A percentile compares a stretch with the other conserved stretches of the same genome.
These are phyloP conservation scores for Mycena epipterygia DNA, from an alignment of 768 basidiomycete genomes.

Conservation along the genomic window DNA sequence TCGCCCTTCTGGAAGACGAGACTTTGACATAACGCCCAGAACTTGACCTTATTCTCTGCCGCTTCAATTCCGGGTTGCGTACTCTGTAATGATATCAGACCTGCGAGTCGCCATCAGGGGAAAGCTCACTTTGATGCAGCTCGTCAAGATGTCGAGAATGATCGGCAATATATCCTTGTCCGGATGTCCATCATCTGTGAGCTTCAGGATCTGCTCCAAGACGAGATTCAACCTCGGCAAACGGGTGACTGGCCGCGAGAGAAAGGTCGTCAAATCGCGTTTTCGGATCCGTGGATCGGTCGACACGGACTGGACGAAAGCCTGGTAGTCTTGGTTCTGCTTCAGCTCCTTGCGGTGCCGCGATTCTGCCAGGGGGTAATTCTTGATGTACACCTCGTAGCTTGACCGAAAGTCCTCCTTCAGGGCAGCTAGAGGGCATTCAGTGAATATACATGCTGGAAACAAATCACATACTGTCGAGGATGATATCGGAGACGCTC, in stretches of 20 bases:
- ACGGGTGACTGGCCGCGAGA: constrained; percentile 91
- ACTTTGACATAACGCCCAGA: constrained; percentile 85
- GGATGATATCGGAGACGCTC: constrained; percentile 87
- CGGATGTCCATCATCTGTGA: constrained; percentile 79
- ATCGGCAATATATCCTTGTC: constrained; percentile 85
- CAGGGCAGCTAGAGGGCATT: constrained; percentile 53
- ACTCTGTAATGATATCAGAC: constrained; percentile 49
- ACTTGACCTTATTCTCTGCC: constrained; percentile 92
- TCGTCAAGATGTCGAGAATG: constrained; percentile 74
- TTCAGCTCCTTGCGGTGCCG: constrained; percentile 83
- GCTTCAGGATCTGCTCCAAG: constrained; percentile 76
- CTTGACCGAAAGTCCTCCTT: constrained; percentile 67
- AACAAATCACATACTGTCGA: constrained; percentile 70
- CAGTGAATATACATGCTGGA: background rate
- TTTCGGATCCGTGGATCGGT: constrained; percentile 77
- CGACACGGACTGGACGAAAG: constrained; percentile 73
- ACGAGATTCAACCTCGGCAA: constrained; percentile 85
- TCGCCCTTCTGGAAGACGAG: constrained; percentile 83
- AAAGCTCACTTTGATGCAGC: constrained; percentile 69
- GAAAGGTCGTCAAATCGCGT: constrained; percentile 84
- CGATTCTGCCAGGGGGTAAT: constrained; percentile 90
- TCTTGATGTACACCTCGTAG: constrained; percentile 89
- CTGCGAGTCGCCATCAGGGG: background rate
- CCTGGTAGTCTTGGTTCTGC: constrained; percentile 74
- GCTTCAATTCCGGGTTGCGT: constrained; percentile 92